Evolutionary conservation across 2,329 filamentous ascomycete genomes (phyloP), one percentile per base, ranked within the genome.

Genomic region (Aspergillus nomiae): DNA sequence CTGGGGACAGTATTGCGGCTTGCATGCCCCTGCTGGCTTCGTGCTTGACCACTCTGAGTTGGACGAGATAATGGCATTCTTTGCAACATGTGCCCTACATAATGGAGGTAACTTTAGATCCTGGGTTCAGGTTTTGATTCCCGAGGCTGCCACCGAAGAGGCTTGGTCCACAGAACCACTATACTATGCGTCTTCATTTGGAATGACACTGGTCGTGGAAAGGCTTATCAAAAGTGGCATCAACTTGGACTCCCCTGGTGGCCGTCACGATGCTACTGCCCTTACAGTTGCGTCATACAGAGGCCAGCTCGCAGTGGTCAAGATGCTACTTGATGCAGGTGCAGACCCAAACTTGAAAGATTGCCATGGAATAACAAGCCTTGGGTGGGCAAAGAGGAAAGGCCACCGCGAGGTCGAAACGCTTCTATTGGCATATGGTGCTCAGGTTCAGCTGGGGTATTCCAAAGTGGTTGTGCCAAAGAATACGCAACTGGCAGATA

Each of bases 221-320:
- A 48, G 45, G 6, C 45, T 48, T 48, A 48, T 48, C 10, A 24
- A 48, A 48, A 48, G 45, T 24, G 45, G 45, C 21, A 26, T 48
- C 21, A 48, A 48, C 9, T 4, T 48, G 45, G 45, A 48, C 21
- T 14, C n/a, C 21, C 45, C 45, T 16, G 45, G 45, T 24, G 45
- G 45, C 6, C 45, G 45, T 14, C 45, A 48, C 24, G 45, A 26
- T 16, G n/a, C 76, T 63, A 48, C 45, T 16, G 21, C 45, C 7
- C 45, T 48, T 48, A 48, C 21, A 14, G 45, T 48, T 3, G 45
- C 45, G 10, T 48, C 45, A 16, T 48, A 48, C 21, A 48, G 45
- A 48, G 45, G 45, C 11, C 45, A 48, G 24, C 24, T 14, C 5
- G 7, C 45, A 14, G 21, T 26, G 7, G 45, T 48, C 21, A 28